Evolutionary conservation across 2,329 filamentous ascomycete genomes (phyloP).

Genomic region (Diaporthe citri): DNA sequence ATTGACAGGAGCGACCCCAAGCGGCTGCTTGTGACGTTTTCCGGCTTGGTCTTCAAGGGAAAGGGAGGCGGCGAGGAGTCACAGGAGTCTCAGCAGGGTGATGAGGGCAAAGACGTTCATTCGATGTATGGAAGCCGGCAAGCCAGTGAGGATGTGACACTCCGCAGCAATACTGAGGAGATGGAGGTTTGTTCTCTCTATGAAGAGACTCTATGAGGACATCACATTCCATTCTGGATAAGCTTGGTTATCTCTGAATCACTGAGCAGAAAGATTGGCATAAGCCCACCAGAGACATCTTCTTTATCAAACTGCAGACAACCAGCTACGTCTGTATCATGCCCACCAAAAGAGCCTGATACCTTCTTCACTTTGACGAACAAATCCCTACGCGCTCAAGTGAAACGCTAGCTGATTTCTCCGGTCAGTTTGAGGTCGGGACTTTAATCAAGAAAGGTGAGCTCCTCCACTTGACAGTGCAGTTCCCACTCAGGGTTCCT

Average conservation of each 20-base stretch:
- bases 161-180: background rate
- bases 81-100: background rate
- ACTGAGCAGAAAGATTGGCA: background rate
- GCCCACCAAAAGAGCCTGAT: background rate
- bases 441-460: no score
- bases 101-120: background rate
- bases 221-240: background rate
- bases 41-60: constrained; percentile 10
- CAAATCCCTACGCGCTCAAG: no score
- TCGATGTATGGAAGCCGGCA: no score
- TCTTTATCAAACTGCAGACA: no score
- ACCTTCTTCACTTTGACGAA: background rate
- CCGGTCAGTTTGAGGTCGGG: background rate
- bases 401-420: background rate
- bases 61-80: background rate
- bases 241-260: background rate
- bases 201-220: background rate
- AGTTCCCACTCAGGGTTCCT: background rate
- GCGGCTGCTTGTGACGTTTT: constrained; percentile 34
- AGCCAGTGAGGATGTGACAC: background rate
- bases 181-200: background rate
- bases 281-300: background rate
- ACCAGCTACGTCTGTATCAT: background rate
- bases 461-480: background rate
- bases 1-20: background rate